Evolutionary conservation across 2,329 filamentous ascomycete genomes (phyloP), one percentile per base, ranked within the genome.

Genomic region (Niveomyces coronatus): DNA sequence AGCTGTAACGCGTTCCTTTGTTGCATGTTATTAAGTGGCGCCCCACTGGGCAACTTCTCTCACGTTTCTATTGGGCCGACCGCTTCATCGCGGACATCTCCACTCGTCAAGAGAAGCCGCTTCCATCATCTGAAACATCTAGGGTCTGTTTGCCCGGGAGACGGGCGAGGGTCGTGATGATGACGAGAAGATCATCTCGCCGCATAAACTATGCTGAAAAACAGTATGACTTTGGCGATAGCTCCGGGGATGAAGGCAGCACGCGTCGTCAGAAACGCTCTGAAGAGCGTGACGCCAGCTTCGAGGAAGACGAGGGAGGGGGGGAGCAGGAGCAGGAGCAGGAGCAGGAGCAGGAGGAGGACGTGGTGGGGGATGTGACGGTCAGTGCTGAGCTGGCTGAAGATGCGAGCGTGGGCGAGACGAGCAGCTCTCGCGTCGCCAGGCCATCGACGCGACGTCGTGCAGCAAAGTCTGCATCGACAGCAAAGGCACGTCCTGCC

Each of bases 171-270:
- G 11, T 27, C 15, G 19, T 15, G 23, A 63, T 61, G 58, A 55
- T 54, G 46, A 60, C 60, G n/a, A 53, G 60, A 35, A 54, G 40
- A 34, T 56, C 60, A 14, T 62, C 61, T 45, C 57, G 55, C 31
- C 48, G 48, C 18, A 62, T 61, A 37, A 49, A 53, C 26, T 61
- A 52, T 38, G 52, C 52, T 2, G 41, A 53, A 41, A 47, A 60
- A 28, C 54, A 54, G 18, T 60, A 60, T 47, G 53, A 56, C 31
- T 61, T 60, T 28, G 57, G 58, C 13, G 51, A 49, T 14, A 53
- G 51, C 31, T 54, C 51, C 4, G 57, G 55, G 17, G 57, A 58
- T 20, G 54, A 53, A 17, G 34, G 31, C 9, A 37, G 44, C n/a
- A 42, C 34, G 6, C 49, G 47, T 23, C 46, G 47, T 13, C 44